Base-by-base conservation (phyloP, 2,329 filamentous ascomycete genomes). In the Cryphonectria radicalis region DNA sequence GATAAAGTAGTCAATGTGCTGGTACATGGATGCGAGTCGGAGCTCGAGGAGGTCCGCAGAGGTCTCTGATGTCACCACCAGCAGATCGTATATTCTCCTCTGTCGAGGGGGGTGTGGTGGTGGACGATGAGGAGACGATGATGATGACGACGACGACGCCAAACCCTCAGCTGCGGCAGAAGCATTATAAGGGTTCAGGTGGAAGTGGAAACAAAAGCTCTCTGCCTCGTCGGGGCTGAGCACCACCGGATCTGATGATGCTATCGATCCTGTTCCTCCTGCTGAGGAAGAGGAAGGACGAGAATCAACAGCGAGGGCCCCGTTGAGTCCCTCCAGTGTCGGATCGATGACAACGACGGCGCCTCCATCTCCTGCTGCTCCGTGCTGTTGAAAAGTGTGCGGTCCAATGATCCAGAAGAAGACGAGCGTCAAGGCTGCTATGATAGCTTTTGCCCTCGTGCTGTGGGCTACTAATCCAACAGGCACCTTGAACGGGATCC, bases 1-100 rank as follows among this genome's bases (percentile, higher is more conserved):
- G 74, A 84, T 78, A 73, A 84, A 84, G 74, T 82, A 83, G 74
- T 84, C 82, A 22, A 84, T 81, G 50, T 79, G 75, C 0, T 79
- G 74, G 3, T 78, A 74, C 65, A 83, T 76, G 66, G 74, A 73
- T 4, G 70, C 73, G 13, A 73, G 53, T 14, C 73, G 73, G 0
- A 74, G 43, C 28, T 75, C 74, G 42, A 75, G 74, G 25, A 73
- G 64, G 32, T 74, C 71, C 13, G 74, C 37, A 3, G 71, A 69
- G 46, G 66, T 69, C 25, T 71, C 72, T 8, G 74, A 69, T n/a
- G 72, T 72, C 46, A 75, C 66, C 59, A 75, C 71, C n/a, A 75
- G 69, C 28, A 74, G 69, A 42, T 75, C 74, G 60, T 73, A 74
- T 25, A 75, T 72, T 55, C 74, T 74, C 46, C 74, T 70, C 68